Base-by-base conservation (phyloP, 1,139 yeast genomes). In the Sugiyamaella japonica region DNA sequence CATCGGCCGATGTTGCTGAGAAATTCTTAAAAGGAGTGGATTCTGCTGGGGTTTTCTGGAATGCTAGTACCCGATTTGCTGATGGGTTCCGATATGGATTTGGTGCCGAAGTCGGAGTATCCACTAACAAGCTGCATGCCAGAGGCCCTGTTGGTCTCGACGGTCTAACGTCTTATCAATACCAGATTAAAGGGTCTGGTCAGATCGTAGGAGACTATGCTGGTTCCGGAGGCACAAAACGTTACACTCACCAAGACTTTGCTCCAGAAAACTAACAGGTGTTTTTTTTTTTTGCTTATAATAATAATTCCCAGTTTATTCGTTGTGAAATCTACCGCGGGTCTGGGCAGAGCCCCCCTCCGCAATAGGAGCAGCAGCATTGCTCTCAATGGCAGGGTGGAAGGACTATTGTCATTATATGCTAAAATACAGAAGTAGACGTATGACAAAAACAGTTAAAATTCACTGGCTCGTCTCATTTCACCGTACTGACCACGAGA, bases 111-210 rank as follows among this genome's bases (percentile, higher is more conserved):
- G 99, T 95, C 29, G 99, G 99, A 40, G 91, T 95, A 58, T 86
- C 96, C 57, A 95, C 99, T 47, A 90, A 91, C 68, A 93, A 93
- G 70, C 89, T 95, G 61, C 99, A 95, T 69, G 97, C 99, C 12
- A 81, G 99, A 65, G 99, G 99, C 0, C 99, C 99, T 10, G 98
- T 95, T 37, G 99, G 99, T 1, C 79, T 95, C 46, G 99, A 95
- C 68, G 99, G 99, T 1, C 78, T 95, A 62, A 95, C 90, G 72
- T 88, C 95, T 63, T 95, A 95, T 70, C 98, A 95, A 72, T 95
- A 93, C 70, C 95, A 89, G 69, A 76, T 93, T 61, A 81, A 86
- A 71, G 99, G 99, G 41, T 76, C 83, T 62, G 99, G 99, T 3
- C 98, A 93, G 69, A 77, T 91, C 54, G 99, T 88, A 2, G 85